These are phyloP conservation scores for Paracoccidioides brasiliensis DNA, from an alignment of 2,329 filamentous ascomycete species.

Conservation along the genomic window DNA sequence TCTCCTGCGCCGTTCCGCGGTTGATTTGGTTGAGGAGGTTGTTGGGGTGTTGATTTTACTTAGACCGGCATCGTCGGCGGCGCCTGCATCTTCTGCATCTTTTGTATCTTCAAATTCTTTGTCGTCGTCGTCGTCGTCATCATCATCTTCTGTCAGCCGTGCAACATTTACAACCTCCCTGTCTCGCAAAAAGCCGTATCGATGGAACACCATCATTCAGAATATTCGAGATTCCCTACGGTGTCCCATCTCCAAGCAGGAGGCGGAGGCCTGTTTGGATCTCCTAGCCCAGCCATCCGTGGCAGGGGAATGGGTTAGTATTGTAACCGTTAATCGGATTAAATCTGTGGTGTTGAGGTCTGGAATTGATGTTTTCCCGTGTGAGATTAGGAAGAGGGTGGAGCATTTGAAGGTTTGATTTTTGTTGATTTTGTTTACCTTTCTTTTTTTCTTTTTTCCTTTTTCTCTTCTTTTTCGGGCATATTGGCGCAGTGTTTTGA, in stretches of 20 bases:
- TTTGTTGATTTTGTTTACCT: neutral
- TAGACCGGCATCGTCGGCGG: slow-evolving; percentile 22
- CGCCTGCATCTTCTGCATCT: slow-evolving; percentile 17
- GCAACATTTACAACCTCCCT: no score
- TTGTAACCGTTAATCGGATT: slow-evolving; percentile 34
- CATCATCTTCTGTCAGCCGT: no score
- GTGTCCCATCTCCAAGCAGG: slow-evolving; percentile 36
- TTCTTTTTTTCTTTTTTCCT: neutral
- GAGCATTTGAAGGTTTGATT: slow-evolving; percentile 5
- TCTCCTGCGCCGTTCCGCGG: slow-evolving; percentile 49
- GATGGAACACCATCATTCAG: slow-evolving; percentile 48
- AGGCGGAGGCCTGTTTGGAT: slow-evolving; percentile 36
- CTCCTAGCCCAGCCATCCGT: slow-evolving; percentile 36
- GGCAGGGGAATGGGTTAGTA: slow-evolving; percentile 37
- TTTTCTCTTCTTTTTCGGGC: neutral
- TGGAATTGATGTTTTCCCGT: slow-evolving; percentile 23
- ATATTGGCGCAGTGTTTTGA: neutral
- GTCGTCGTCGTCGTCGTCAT: no score
- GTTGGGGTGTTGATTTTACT: slow-evolving; percentile 55
- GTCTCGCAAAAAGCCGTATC: slow-evolving; percentile 46
- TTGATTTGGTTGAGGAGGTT: slow-evolving; percentile 56
- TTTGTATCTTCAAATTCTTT: slow-evolving; percentile 27
- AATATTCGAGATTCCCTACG: slow-evolving; percentile 55
- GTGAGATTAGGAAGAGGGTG: slow-evolving; percentile 24
- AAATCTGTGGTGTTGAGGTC: slow-evolving; percentile 36